These are phyloP conservation scores for Nepenthes alata DNA, from an alignment of 179 eudicot species.

Conservation along the genomic window DNA sequence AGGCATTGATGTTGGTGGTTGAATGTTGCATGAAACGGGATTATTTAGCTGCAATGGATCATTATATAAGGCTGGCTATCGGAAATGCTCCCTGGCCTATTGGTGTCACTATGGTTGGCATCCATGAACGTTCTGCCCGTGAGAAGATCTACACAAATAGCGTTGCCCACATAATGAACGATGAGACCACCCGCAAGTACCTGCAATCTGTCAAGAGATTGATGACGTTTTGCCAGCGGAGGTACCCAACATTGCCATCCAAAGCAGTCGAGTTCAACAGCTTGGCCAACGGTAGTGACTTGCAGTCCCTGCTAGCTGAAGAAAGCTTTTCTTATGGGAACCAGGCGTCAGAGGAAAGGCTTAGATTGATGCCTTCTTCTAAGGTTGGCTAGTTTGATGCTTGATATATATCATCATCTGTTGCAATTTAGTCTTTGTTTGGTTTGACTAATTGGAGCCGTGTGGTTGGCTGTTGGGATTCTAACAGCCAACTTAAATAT, in stretches of 20 bases:
- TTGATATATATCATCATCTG: no score
- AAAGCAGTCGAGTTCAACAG: slow-evolving; percentile 98
- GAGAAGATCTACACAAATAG: slow-evolving; percentile 45
- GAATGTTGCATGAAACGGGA: slow-evolving; percentile 75
- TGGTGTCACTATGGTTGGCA: slow-evolving; percentile 99
- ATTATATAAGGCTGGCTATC: slow-evolving; percentile 84
- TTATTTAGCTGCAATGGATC: slow-evolving; percentile 93
- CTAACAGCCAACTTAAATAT: no score
- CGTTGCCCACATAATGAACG: slow-evolving; percentile 99
- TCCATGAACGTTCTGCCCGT: slow-evolving; percentile 98
- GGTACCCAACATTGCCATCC: slow-evolving; percentile 87
- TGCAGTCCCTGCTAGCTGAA: slow-evolving; percentile 69
- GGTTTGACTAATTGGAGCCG: no score
- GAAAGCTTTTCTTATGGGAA: slow-evolving; percentile 33
- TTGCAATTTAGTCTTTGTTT: no score
- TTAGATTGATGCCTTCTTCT: slow-evolving; percentile 62
- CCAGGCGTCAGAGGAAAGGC: slow-evolving; percentile 46
- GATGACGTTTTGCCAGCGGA: slow-evolving; percentile 87
- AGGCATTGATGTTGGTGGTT: slow-evolving; percentile 58
- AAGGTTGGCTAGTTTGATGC: slow-evolving; percentile 19
- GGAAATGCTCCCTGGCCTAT: slow-evolving; percentile 99
- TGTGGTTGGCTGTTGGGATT: no score
- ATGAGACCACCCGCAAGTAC: slow-evolving; percentile 94
- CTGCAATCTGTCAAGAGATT: slow-evolving; percentile 84
- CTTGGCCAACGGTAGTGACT: slow-evolving; percentile 93